Evolutionary conservation across 257 asterid genomes (phyloP), one percentile per base, ranked within the genome.

Genomic region (Craterostigma plantagineum): DNA sequence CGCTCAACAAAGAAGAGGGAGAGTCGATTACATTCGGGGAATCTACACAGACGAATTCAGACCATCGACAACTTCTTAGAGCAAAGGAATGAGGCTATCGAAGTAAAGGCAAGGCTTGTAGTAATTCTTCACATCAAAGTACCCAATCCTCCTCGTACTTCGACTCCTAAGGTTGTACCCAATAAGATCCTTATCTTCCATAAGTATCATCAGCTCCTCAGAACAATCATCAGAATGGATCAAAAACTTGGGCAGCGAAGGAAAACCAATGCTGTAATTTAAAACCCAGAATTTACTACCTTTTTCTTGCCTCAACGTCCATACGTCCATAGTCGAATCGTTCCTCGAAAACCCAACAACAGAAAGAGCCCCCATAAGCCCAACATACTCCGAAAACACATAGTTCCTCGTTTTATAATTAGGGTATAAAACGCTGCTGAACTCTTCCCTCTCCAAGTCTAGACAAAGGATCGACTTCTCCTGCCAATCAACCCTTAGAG

Each of bases 171-270:
- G 43, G 45, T 50, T 49, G 18, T 49, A 70, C 35, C 61, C 55
- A 27, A 70, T 34, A 8, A 70, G 38, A 58, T 57, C 73, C 49
- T 33, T 50, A 23, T 58, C 57, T 64, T 65, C 73, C 61, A 57
- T 56, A 39, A 62, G 73, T 1, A 66, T 54, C n/a, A 70, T 49
- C 39, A 70, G 49, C 45, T 70, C 70, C 17, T 70, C 73, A 14
- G 63, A 57, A 4, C 46, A 51, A 60, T 48, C 62, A 54, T 57
- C 71, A 0, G 38, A 49, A 14, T 63, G 64, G 35, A 59, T 46
- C 46, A 70, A 18, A 18, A 62, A 65, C 67, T 59, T 70, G 0
- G 71, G 66, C 54, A 58, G 43, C 14, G 38, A 44, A 42, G 65
- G 63, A 27, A 10, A 58, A 58, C 55, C 54, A 50, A 68, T 48